Base-by-base conservation (phyloP, 2,329 filamentous ascomycete species). In the Ambrosiella beaveri region DNA sequence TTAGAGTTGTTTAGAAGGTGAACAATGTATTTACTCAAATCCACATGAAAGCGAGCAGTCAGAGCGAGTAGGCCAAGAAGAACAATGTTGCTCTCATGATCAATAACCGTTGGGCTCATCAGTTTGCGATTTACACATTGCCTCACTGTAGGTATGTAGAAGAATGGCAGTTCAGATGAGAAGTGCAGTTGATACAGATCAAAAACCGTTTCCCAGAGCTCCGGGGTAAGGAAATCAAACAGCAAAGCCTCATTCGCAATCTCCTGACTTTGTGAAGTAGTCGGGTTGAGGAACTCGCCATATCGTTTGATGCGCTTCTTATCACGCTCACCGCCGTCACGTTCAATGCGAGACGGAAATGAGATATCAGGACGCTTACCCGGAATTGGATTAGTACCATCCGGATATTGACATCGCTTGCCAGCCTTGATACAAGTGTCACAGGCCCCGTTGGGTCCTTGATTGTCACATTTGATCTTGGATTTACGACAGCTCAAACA, bases 401-500 rank as follows among this genome's bases (percentile, higher is more conserved):
- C 37, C 15, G 52, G 37, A 39, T 54, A 54, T n/a, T 39, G 36
- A 19, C 52, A 54, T 12, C 52, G 38, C 13, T 41, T 40, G 12
- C 52, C 81, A 55, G 80, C 80, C 61, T 81, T 81, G 66, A 84
- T 79, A 67, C 88, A 94, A 11, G 82, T 81, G 62, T 86, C 81
- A 71, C 88, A 94, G 13, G 79, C 80, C 13, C 81, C 82, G 62
- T 79, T 78, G 59, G 83, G 78, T 61, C 86, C 86, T 63, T 79
- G 78, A 70, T 93, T 93, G 68, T 88, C 81, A 71, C 88, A 94
- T 70, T 91, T 91, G 67, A 91, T 87, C 71, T 93, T 94, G 67
- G 85, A 88, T 65, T 81, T 80, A 59, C 87, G 78, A 67, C 87
- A 91, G 62, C 81, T 77, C 61, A 80, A 74, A 69, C 87, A 93